These are phyloP conservation scores for Pleurotus tuoliensis DNA, from an alignment of 768 basidiomycete genomes.

Conservation along the genomic window DNA sequence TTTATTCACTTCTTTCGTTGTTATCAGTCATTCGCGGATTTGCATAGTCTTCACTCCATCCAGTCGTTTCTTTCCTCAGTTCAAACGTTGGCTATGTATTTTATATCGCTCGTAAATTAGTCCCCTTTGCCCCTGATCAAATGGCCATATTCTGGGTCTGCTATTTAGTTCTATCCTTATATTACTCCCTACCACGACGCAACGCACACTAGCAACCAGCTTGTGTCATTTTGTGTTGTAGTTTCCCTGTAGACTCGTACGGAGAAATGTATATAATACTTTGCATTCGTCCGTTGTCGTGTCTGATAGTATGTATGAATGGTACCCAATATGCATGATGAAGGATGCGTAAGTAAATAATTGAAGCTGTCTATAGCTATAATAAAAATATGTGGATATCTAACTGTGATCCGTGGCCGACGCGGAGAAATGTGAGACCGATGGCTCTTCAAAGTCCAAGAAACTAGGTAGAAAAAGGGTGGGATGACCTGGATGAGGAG, in stretches of 20 bases:
- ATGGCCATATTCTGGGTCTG: neutral
- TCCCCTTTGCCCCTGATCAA: neutral
- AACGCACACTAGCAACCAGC: neutral
- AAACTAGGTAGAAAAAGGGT: neutral
- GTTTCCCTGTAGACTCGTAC: slow-evolving; percentile 6
- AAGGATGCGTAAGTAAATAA: neutral
- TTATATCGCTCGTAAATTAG: slow-evolving; percentile 2
- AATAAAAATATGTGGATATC: neutral
- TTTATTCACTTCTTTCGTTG: neutral
- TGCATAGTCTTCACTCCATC: neutral
- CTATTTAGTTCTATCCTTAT: slow-evolving; percentile 2
- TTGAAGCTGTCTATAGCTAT: neutral
- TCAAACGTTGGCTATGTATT: slow-evolving; percentile 2
- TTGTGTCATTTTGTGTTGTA: slow-evolving; percentile 7
- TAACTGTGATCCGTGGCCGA: neutral
- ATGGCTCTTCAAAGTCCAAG: slow-evolving; percentile 2
- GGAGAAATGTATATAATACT: slow-evolving; percentile 6
- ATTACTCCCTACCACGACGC: slow-evolving; percentile 1
- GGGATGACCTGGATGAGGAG: neutral
- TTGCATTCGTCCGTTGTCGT: neutral
- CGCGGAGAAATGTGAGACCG: neutral
- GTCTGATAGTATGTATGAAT: neutral
- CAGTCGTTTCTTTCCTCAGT: slow-evolving; percentile 1
- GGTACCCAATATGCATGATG: neutral
- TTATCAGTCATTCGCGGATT: slow-evolving; percentile 5